Base-by-base conservation (phyloP, 768 basidiomycete species). In the Cubamyces lactineus region DNA sequence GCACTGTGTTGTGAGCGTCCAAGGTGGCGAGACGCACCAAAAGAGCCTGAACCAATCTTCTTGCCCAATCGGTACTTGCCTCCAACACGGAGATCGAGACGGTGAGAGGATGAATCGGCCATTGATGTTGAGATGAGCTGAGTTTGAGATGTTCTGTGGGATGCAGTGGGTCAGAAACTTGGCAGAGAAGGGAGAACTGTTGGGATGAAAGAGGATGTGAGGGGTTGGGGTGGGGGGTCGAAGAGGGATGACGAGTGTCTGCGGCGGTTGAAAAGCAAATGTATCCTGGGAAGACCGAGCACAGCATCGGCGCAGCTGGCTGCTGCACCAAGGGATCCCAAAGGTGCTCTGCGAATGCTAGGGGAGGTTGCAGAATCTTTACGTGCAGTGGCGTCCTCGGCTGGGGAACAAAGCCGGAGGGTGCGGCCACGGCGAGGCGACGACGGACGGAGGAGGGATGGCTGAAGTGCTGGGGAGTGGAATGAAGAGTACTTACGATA, bases 11-110 rank as follows among this genome's bases (percentile, higher is more conserved):
- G 41, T 38, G 55, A 23, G 43, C 30, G 43, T 54, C 6, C 16
- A n/a, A n/a, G 28, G 46, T 16, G 26, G 16, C 24, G 24, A 7
- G 41, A 81, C 90, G 72, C 70, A 96, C 96, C 94, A 71, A 98
- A 98, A 47, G 96, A 98, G 65, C 96, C 96, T 38, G 94, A 96
- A 65, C 96, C 96, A 72, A 98, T 98, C 89, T 98, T 98, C 85
- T 97, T 97, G 63, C 96, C 96, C 67, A 98, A 88, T 72, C 96
- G 86, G 82, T 98, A 98, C 79, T 98, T 94, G 70, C 92, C 93
- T 70, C 92, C 92, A 48, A 94, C 92, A 67, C 92, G 84, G 68
- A 94, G 87, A 79, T 94, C 92, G 63, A 94, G 83, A 80, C 89
- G 85, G 82, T 80, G 82, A 30, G 79, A 74, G 49, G 88, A 79